Evolutionary conservation across 2,329 filamentous ascomycete genomes (phyloP).

Genomic region (Aspergillus brasiliensis): DNA sequence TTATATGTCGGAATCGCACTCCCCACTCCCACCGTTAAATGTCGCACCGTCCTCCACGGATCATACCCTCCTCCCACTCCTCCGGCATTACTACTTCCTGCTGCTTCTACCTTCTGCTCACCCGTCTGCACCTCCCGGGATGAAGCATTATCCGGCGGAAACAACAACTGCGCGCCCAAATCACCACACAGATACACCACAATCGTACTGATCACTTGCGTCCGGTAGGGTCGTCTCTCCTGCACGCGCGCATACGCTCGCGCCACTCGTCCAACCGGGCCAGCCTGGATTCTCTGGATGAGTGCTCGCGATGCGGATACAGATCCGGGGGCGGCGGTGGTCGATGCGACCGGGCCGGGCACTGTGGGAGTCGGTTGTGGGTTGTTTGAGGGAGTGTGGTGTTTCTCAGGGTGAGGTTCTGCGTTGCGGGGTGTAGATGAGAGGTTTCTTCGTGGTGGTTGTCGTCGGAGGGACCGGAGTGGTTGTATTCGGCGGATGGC

Average conservation of each 20-base stretch:
- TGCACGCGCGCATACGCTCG: slow-evolving; percentile 69
- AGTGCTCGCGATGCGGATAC: slow-evolving; percentile 26
- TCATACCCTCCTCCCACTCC: slow-evolving; percentile 60
- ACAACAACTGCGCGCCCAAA: slow-evolving; percentile 72
- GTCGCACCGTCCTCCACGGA: slow-evolving; percentile 67
- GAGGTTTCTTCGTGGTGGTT: slow-evolving; percentile 16
- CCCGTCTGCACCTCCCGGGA: slow-evolving; percentile 24
- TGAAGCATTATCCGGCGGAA: slow-evolving; percentile 37
- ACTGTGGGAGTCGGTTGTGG: slow-evolving; percentile 22
- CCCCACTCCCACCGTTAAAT: slow-evolving; percentile 72
- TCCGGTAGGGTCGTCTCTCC: slow-evolving; percentile 71
- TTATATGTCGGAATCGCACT: slow-evolving; percentile 76
- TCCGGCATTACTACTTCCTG: slow-evolving; percentile 24
- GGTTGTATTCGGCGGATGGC: slow-evolving; percentile 16
- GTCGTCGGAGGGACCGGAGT: slow-evolving; percentile 10
- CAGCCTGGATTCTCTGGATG: slow-evolving; percentile 32
- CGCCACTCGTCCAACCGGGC: slow-evolving; percentile 38
- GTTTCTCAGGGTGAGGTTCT: slow-evolving; percentile 10
- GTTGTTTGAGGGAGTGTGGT: slow-evolving; percentile 13
- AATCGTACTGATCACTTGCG: slow-evolving; percentile 74
- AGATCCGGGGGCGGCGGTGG: slow-evolving; percentile 22
- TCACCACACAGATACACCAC: slow-evolving; percentile 80
- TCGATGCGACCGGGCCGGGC: background rate
- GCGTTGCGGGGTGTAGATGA: slow-evolving; percentile 13
- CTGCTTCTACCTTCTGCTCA: slow-evolving; percentile 43